phyloP scores from a whole-genome alignment of 352 stramenopile species.

The Phytophthora sansomeana region DNA sequence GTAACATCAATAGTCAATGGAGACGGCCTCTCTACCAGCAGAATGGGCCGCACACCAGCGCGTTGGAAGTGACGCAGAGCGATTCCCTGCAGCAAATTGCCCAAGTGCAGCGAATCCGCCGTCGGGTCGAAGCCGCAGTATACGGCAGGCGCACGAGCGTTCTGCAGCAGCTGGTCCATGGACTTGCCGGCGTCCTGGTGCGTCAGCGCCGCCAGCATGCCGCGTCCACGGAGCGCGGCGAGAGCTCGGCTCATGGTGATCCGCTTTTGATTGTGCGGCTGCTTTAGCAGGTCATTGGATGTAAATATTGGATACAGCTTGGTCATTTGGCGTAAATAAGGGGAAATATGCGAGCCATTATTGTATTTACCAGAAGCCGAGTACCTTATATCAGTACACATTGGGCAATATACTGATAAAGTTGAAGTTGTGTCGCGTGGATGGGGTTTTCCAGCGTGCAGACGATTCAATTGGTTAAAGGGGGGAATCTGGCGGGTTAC shows the following conservation, averaged over 20 bases:
- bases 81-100: conserved; percentile 90
- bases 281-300: background rate
- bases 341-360: too few species aligned
- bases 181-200: conserved; percentile 62
- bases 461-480: too few species aligned
- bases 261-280: conserved; percentile 13
- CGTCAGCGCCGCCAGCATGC: conserved; percentile 80
- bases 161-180: conserved; percentile 61
- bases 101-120: conserved; percentile 92
- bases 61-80: conserved; percentile 90
- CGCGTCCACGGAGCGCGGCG: conserved; percentile 61
- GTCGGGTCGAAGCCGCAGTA: conserved; percentile 94
- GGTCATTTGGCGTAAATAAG: too few species aligned
- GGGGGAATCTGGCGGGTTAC: too few species aligned
- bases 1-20: background rate
- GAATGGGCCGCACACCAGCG: conserved; percentile 91
- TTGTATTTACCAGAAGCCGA: too few species aligned
- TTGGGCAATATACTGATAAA: too few species aligned
- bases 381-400: too few species aligned
- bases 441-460: too few species aligned
- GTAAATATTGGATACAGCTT: too few species aligned
- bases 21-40: conserved; percentile 47
- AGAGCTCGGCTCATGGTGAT: conserved; percentile 76
- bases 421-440: background rate
- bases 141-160: conserved; percentile 47